Evolutionary conservation across 805 yeast species (phyloP), one percentile per base, ranked within the genome.

Genomic region (Clavispora fructus): DNA sequence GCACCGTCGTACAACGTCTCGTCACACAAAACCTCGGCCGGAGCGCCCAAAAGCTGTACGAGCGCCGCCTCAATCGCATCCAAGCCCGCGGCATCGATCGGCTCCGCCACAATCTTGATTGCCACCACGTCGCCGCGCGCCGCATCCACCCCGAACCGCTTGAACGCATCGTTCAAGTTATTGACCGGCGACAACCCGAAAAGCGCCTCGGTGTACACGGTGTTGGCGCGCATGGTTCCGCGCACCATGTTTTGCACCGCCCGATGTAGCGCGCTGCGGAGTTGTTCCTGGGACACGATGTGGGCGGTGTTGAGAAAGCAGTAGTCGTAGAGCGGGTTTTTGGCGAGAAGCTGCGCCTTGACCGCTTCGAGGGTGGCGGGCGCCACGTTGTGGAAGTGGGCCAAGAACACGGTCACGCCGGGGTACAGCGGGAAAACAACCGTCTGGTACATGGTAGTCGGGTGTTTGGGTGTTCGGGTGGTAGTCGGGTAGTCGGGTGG

Each of bases 131-230:
- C 67, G 0, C 57, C 58, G 3, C 79, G 63, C 4, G 68, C 65
- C 29, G 74, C 76, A 43, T 80, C 78, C 14, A 87, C 72, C 10
- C 96, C 96, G 64, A 86, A 85, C 54, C 77, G 72, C 51, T 75
- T 78, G 51, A 87, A 69, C 1, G 89, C 83, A 48, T 87, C 94
- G 69, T 79, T 74, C 35, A 84, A 82, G 58, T 85, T 86, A 54
- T 80, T 82, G 7, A 80, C 74, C 1, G 92, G 88, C 1, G 90
- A 79, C 48, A 88, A 66, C 47, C 82, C 78, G 57, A 83, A 78
- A 23, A 87, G 76, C 35, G 85, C 70, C 57, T 88, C 95, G 0
- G 94, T 82, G 58, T 86, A 85, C 29, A 87, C 54, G 0, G 82
- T 75, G 53, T 76, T 80, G 9, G 95, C 83, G 52, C 82, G 75